Conservation (phyloP, 352 stramenopile genomes). For the Albugo candida region DNA sequence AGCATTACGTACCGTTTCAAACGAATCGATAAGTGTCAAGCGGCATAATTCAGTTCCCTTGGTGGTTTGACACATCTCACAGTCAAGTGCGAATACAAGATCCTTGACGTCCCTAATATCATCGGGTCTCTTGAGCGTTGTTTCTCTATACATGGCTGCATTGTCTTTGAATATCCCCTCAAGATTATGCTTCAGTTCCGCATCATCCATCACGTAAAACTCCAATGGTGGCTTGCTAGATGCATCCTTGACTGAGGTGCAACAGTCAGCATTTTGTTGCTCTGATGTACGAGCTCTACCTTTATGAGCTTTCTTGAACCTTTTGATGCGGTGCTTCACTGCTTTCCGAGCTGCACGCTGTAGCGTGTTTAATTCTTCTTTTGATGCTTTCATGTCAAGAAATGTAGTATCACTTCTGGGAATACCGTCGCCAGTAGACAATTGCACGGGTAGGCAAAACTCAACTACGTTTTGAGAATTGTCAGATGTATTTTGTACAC, state of each 20-base stretch:
- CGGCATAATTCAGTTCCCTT: constrained; percentile 69
- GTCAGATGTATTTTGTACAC: background rate
- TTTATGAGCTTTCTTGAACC: constrained; percentile 52
- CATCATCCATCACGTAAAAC: constrained; percentile 53
- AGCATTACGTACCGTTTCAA: constrained; percentile 17
- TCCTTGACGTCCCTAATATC: constrained; percentile 17
- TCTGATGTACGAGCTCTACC: constrained; percentile 7
- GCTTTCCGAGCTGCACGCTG: constrained; percentile 59
- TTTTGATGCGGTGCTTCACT: constrained; percentile 79
- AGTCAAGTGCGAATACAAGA: constrained; percentile 60
- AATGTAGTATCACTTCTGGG: constrained; percentile 49
- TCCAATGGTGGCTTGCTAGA: constrained; percentile 28
- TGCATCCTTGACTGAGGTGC: constrained; percentile 1
- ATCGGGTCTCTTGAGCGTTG: constrained; percentile 13
- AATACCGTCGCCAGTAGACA: constrained; percentile 60
- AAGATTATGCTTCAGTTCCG: constrained; percentile 35
- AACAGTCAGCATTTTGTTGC: too few species aligned
- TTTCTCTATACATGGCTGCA: constrained; percentile 14
- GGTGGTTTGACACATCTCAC: constrained; percentile 75
- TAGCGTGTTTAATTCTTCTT: constrained; percentile 48
- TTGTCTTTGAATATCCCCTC: constrained; percentile 32
- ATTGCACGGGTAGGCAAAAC: constrained; percentile 23
- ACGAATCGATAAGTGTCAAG: constrained; percentile 47
- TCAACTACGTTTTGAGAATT: constrained; percentile 9
- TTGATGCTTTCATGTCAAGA: constrained; percentile 47